phyloP scores from a whole-genome alignment of 2,329 filamentous ascomycete species.

The Fusarium compactum region DNA sequence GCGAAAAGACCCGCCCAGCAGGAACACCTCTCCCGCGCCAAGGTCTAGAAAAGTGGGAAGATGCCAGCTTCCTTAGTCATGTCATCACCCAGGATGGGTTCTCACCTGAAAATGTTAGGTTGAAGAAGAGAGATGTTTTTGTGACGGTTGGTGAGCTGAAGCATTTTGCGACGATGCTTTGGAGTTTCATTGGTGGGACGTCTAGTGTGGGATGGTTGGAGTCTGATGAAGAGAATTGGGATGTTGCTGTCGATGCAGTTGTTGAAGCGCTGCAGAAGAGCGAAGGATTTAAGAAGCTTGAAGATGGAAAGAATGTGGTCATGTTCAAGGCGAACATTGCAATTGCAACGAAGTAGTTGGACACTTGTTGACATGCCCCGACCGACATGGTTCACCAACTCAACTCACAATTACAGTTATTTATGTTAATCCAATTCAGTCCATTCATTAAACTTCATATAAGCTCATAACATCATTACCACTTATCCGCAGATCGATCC shows the following conservation, averaged over 20 bases:
- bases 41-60: conserved; percentile 16
- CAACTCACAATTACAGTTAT: accelerated
- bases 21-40: neutral
- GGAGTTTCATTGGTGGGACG: conserved; percentile 24
- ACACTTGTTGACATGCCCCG: accelerated
- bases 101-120: accelerated
- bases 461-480: neutral
- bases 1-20: conserved; percentile 1
- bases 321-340: conserved; percentile 16
- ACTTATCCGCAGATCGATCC: conserved; percentile 1
- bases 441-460: neutral
- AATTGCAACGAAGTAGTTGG: neutral
- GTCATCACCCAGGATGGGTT: neutral
- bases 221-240: conserved; percentile 21
- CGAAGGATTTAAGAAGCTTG: neutral
- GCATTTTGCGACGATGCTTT: conserved; percentile 6
- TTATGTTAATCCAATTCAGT: too few species aligned
- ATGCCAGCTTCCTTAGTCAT: accelerated
- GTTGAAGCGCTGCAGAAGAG: neutral
- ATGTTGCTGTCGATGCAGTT: neutral
- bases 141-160: neutral
- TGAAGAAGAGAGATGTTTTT: neutral
- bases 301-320: neutral
- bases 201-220: conserved; percentile 12
- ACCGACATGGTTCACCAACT: accelerated